These are phyloP conservation scores for Claviceps sp. DNA, from an alignment of 2,329 filamentous ascomycete species.

Conservation along the genomic window DNA sequence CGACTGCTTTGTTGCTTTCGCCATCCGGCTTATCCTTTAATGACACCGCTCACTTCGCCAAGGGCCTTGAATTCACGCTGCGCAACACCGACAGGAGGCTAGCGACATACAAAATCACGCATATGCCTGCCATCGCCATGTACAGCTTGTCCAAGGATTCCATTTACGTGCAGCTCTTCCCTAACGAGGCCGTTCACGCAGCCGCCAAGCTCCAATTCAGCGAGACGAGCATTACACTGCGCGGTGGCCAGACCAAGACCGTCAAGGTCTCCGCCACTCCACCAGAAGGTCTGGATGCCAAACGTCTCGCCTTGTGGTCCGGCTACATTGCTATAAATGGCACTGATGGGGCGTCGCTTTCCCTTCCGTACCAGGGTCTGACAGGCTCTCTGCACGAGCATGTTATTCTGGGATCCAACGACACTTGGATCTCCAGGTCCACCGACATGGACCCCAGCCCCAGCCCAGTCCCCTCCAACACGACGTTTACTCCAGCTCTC, in stretches of 20 bases:
- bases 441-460: slow-evolving; percentile 14
- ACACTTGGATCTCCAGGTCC: slow-evolving; percentile 19
- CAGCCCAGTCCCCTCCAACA: slow-evolving; percentile 13
- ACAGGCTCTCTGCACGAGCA: slow-evolving; percentile 21
- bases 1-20: too few species aligned
- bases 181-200: slow-evolving; percentile 27
- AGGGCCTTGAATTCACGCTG: too few species aligned
- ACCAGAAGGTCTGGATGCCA: slow-evolving; percentile 3
- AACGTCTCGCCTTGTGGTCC: slow-evolving; percentile 7
- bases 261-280: slow-evolving; percentile 4
- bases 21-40: too few species aligned
- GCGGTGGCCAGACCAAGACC: slow-evolving; percentile 2
- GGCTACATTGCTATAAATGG: slow-evolving; percentile 16
- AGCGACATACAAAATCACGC: too few species aligned
- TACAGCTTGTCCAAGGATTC: too few species aligned
- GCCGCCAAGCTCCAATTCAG: slow-evolving; percentile 21
- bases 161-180: slow-evolving; percentile 18
- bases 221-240: slow-evolving; percentile 4
- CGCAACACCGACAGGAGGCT: too few species aligned
- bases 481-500: slow-evolving; percentile 26
- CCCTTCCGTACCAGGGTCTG: slow-evolving; percentile 28
- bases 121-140: too few species aligned
- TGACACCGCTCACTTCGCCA: too few species aligned
- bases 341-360: slow-evolving; percentile 22
- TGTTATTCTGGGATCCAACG: slow-evolving; percentile 11